Conservation (phyloP, 2,329 filamentous ascomycete species). For the Plectosphaerella cucumerina region DNA sequence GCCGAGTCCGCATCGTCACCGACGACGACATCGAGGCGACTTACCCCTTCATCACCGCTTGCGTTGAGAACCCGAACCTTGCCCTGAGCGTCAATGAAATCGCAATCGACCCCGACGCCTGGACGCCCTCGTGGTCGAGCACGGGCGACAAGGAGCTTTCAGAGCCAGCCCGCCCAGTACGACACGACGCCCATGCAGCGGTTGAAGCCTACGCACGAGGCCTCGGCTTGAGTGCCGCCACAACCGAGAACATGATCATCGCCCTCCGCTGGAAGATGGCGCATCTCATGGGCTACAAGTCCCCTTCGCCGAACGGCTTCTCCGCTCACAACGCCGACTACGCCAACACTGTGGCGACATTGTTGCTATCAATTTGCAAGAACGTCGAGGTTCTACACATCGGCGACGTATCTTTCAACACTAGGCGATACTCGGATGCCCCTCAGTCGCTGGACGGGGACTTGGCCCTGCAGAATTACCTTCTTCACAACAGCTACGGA, state of each 20-base stretch:
- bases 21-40: slow-evolving; percentile 1
- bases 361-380: neutral
- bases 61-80: neutral
- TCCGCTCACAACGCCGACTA: neutral
- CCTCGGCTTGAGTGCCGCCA: neutral
- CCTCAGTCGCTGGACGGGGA: neutral
- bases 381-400: slow-evolving; percentile 1
- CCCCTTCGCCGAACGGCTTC: neutral
- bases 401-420: neutral
- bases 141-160: neutral
- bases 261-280: neutral
- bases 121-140: neutral
- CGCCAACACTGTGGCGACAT: neutral
- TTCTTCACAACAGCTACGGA: slow-evolving; percentile 7
- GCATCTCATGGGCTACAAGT: neutral
- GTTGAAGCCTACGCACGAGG: neutral
- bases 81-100: slow-evolving; percentile 4
- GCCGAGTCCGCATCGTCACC: slow-evolving; percentile 4
- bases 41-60: slow-evolving; percentile 1
- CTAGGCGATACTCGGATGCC: too few relatives aligned
- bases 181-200: neutral
- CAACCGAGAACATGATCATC: neutral
- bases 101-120: neutral
- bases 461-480: neutral
- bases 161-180: neutral